These are phyloP conservation scores for Dittrichia graveolens DNA, from an alignment of 129 eudicot species.

Conservation along the genomic window DNA sequence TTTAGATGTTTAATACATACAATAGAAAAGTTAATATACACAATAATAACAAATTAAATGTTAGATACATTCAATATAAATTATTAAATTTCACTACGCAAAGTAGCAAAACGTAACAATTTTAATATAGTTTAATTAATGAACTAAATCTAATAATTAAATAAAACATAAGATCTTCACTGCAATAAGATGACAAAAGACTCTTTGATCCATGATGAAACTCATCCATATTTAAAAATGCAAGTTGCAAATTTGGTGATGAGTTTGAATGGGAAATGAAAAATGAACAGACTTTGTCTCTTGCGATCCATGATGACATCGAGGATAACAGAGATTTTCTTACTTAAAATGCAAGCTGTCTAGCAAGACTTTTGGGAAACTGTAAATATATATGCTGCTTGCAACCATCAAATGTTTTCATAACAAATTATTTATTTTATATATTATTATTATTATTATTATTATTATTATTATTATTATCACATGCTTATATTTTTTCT, in stretches of 20 bases:
- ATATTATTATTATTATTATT: not conserved
- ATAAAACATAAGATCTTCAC: too few species aligned
- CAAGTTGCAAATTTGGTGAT: constrained; percentile 18
- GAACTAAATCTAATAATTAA: too few species aligned
- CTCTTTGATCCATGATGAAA: too few species aligned
- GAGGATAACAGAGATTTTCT: constrained; percentile 33
- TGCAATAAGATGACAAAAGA: too few species aligned
- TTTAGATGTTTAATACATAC: too few species aligned
- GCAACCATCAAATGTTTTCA: constrained; percentile 18
- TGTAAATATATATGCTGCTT: constrained; percentile 21
- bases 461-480: too few species aligned
- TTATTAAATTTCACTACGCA: too few species aligned
- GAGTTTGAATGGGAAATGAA: constrained; percentile 22
- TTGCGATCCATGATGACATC: constrained; percentile 19
- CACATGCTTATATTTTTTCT: not conserved
- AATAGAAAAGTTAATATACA: too few species aligned
- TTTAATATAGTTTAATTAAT: too few species aligned
- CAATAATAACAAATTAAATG: too few species aligned
- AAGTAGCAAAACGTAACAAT: too few species aligned
- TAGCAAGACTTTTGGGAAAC: constrained; percentile 19
- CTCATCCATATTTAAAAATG: not conserved
- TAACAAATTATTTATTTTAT: not conserved
- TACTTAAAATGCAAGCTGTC: constrained; percentile 33
- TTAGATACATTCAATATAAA: too few species aligned
- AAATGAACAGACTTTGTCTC: constrained; percentile 27